A percentile compares a stretch with the other conserved stretches of the same genome.
Evolutionary conservation across 768 basidiomycete species (phyloP).

Genomic region (Naematelia aurantialba): DNA sequence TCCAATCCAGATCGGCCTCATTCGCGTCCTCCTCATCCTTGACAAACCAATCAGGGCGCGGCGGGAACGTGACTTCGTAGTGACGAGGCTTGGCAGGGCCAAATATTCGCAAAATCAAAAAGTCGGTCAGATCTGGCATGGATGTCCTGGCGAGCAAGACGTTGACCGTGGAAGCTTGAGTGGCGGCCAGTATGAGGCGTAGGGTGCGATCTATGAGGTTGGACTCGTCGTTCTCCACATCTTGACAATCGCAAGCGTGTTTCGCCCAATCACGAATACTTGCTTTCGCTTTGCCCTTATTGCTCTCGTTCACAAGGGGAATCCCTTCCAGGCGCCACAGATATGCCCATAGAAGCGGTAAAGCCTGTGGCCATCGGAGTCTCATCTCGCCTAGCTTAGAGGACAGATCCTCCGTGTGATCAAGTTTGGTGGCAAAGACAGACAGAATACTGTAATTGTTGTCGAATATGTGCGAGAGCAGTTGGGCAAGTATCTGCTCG

Average conservation of each 20-base stretch:
- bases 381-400: conserved; percentile 17
- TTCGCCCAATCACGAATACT: not conserved
- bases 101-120: conserved; percentile 22
- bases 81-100: conserved; percentile 17
- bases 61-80: conserved; percentile 38
- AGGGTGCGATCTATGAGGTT: conserved; percentile 10
- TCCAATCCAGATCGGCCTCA: conserved; percentile 13
- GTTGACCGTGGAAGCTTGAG: conserved; percentile 28
- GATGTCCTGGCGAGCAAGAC: conserved; percentile 18
- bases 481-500: conserved; percentile 31
- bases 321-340: conserved; percentile 14
- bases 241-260: conserved; percentile 5
- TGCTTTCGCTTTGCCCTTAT: conserved; percentile 30
- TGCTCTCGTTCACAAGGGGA: not conserved
- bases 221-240: conserved; percentile 4
- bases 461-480: conserved; percentile 40
- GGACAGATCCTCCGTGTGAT: conserved; percentile 10
- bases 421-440: conserved; percentile 15
- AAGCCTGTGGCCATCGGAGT: conserved; percentile 11
- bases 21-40: conserved; percentile 9
- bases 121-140: conserved; percentile 27
- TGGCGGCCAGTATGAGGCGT: conserved; percentile 17
- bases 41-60: conserved; percentile 26
- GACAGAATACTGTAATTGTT: conserved; percentile 38
- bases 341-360: conserved; percentile 29